Percentiles rank a stretch among this genome's conserved stretches.
Evolutionary conservation across 2,329 filamentous ascomycete species (phyloP).

Genomic region (Fusarium mundagurra): DNA sequence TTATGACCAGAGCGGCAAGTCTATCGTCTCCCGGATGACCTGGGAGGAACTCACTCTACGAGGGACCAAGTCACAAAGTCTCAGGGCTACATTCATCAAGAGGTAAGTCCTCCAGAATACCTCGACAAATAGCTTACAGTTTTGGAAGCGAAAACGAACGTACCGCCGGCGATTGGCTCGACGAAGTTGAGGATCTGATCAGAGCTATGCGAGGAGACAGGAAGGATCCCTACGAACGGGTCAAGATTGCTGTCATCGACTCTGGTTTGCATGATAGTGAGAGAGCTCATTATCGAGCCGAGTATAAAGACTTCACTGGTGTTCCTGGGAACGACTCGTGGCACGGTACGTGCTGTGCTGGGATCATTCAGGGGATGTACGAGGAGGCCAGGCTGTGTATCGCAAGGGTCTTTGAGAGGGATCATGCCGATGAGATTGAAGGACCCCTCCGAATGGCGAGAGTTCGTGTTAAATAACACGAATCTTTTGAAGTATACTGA

Average conservation of each 20-base stretch:
- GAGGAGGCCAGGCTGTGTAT: not conserved
- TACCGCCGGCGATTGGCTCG: rapidly evolving
- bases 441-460: rapidly evolving
- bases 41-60: not conserved
- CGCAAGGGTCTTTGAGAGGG: not conserved
- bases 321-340: rapidly evolving
- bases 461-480: too few species aligned
- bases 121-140: rapidly evolving
- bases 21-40: not conserved
- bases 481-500: too few species aligned
- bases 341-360: not conserved
- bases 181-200: not conserved
- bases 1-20: rapidly evolving
- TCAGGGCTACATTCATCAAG: not conserved
- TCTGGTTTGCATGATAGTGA: not conserved
- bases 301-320: not conserved
- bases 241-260: not conserved
- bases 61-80: rapidly evolving
- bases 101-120: rapidly evolving
- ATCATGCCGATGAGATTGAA: rapidly evolving
- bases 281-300: rapidly evolving
- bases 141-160: rapidly evolving
- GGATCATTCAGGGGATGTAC: rapidly evolving
- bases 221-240: rapidly evolving
- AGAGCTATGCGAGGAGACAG: rapidly evolving